Evolutionary conservation across 2,329 filamentous ascomycete genomes (phyloP), one percentile per base, ranked within the genome.

Genomic region (Fusarium verticillioides): DNA sequence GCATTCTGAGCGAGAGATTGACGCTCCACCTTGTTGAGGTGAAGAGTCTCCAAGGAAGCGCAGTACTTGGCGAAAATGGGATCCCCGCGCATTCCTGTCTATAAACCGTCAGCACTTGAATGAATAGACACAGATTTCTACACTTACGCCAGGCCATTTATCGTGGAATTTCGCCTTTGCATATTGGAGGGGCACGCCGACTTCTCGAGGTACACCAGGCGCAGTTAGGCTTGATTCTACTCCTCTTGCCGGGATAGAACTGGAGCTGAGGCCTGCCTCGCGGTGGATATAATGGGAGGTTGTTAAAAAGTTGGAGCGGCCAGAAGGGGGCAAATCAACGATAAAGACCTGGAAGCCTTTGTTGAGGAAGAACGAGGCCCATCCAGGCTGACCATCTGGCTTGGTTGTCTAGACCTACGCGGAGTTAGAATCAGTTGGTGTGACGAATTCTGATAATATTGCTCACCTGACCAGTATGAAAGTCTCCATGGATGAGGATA

Each of bases 41-140:
- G 65, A 8, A 83, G 78, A 4, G 84, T 82, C 3, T 84, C 79
- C 32, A 86, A 80, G 1, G 83, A 82, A 10, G 83, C 80, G 73
- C 83, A 86, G 74, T 88, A 88, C 3, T 79, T 80, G 66, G 86
- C 83, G 72, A 90, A 90, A 23, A 80, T 76, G 0, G 82, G 73
- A 69, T 90, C 87, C 5, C 85, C 85, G 19, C 77, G 72, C 43
- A 72, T 69, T 4, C 82, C 82, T n/a, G 79, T 79, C 80, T 83
- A 37, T 19, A 9, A 2, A 9, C 13, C 13, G 21, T 75, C 34
- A 75, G 66, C 32, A 43, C 9, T 49, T 18, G 4, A 12, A 12
- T 7, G 2, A 6, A 13, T 2, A 26, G 21, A 4, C 13, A 32
- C 10, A 7, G 7, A 9, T 9, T 7, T 5, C 4, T 26, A 23